phyloP scores from a whole-genome alignment of 108 stramenopile species.

The Nitzschia sp. region DNA sequence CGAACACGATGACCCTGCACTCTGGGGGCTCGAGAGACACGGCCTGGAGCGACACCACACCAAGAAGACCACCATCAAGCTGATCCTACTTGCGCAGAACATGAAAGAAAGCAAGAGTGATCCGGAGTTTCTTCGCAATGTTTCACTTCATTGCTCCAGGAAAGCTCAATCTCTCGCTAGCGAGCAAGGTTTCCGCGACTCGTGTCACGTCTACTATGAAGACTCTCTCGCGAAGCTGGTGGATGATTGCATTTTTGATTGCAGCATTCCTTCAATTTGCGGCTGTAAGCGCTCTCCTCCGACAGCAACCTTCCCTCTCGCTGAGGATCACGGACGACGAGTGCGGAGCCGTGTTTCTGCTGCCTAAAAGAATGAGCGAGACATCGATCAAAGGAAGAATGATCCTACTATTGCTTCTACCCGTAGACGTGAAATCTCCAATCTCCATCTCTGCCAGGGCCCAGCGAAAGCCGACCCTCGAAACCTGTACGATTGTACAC shows the following conservation, averaged over 20 bases:
- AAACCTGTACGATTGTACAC: no score
- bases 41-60: not conserved
- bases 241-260: slow-evolving; percentile 8
- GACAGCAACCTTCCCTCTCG: not conserved
- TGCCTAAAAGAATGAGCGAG: no score
- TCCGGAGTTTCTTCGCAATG: slow-evolving; percentile 2
- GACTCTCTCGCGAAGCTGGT: not conserved
- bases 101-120: slow-evolving; percentile 1
- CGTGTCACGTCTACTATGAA: slow-evolving; percentile 7
- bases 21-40: not conserved
- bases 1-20: not conserved
- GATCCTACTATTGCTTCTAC: not conserved
- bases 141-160: not conserved
- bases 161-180: not conserved
- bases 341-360: not conserved
- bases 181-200: slow-evolving; percentile 7
- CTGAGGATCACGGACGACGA: not conserved
- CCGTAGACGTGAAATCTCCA: no score
- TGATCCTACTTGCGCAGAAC: not conserved
- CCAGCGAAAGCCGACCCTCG: no score
- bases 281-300: slow-evolving; percentile 1
- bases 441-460: no score
- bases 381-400: no score
- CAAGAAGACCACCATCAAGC: not conserved
- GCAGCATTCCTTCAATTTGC: not conserved